Conservation (phyloP, 768 basidiomycete genomes). For the Harrya chromipes region DNA sequence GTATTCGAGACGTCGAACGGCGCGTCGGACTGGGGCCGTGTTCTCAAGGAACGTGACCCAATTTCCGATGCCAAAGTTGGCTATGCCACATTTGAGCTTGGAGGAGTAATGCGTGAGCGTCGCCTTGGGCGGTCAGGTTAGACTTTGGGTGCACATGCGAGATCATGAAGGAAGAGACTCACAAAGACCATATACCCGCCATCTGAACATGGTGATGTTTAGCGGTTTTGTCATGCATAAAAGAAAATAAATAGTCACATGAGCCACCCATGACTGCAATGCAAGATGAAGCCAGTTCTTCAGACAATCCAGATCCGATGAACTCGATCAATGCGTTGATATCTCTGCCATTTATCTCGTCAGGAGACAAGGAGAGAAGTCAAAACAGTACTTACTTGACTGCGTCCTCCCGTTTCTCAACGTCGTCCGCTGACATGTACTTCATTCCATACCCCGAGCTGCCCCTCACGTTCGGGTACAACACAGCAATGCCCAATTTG, state of each 20-base stretch:
- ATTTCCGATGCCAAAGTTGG: conserved; percentile 40
- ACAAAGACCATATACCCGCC: conserved; percentile 43
- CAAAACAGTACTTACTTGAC: conserved; percentile 33
- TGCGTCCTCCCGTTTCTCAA: conserved; percentile 42
- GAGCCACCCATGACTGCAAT: conserved; percentile 44
- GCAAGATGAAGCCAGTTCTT: conserved; percentile 34
- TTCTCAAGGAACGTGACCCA: conserved; percentile 43
- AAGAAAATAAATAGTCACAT: conserved; percentile 24
- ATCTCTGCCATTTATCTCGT: conserved; percentile 26
- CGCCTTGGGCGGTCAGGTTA: conserved; percentile 28
- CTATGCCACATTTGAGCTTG: conserved; percentile 39
- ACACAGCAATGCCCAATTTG: conserved; percentile 38
- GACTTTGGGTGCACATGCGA: not conserved
- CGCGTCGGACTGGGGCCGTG: conserved; percentile 36
- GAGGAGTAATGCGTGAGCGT: conserved; percentile 40
- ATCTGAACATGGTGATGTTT: conserved; percentile 18
- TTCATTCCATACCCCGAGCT: conserved; percentile 41
- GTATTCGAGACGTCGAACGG: conserved; percentile 37
- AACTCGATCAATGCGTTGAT: conserved; percentile 38
- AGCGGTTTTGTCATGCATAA: not conserved
- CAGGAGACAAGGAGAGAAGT: not conserved
- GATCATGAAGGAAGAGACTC: conserved; percentile 6
- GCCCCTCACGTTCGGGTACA: conserved; percentile 43
- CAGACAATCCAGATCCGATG: conserved; percentile 30
- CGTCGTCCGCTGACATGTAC: conserved; percentile 39